Evolutionary conservation across 23 red algal genomes (phyloP), one percentile per base, ranked within the genome.

Genomic region (Gracilaria domingensis): DNA sequence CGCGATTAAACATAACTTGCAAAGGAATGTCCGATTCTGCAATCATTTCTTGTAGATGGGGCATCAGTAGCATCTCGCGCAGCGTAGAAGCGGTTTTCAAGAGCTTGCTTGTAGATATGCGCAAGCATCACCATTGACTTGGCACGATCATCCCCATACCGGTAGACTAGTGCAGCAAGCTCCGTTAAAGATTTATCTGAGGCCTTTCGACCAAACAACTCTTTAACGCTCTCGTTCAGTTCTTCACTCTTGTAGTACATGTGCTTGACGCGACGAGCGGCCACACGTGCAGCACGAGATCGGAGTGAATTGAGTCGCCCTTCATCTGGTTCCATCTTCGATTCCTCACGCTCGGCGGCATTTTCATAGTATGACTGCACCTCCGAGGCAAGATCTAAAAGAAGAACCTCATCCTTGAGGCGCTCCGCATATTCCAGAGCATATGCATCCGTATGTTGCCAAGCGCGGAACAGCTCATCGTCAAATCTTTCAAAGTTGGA

Each of bases 31-130:
- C 97, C 56, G 84, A 62, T 12, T 88, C 80, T 17, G 49, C 42
- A 80, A 99, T 94, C 42, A 82, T 96, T 69, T 99, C 97, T 88
- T 99, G 97, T 20, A 99, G 80, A 87, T 99, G 97, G 26, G 86
- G 93, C 97, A 99, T 95, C 69, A 99, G 66, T 20, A 99, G 55
- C 82, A 99, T 99, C 97, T n/a, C 97, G 89, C 25, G 94, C 97
- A 24, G 53, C 93, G 71, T 81, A 94, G 59, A 93, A 99, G 1
- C 94, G 90, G 69, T 96, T 92, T 60, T 95, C 97, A 20, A 99
- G 60, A 8, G 97, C 97, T 88, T 96, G 97, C 38, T 99, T 95
- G 69, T 99, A 99, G 8, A 99, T 95, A 29, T 99, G 97, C 26
- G 89, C 89, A 34, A 99, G 93, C 86, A 96, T 99, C 4, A 91